These are phyloP conservation scores for Cyberlindnera samutprakarnensis DNA, from an alignment of 805 yeast species.

Conservation along the genomic window DNA sequence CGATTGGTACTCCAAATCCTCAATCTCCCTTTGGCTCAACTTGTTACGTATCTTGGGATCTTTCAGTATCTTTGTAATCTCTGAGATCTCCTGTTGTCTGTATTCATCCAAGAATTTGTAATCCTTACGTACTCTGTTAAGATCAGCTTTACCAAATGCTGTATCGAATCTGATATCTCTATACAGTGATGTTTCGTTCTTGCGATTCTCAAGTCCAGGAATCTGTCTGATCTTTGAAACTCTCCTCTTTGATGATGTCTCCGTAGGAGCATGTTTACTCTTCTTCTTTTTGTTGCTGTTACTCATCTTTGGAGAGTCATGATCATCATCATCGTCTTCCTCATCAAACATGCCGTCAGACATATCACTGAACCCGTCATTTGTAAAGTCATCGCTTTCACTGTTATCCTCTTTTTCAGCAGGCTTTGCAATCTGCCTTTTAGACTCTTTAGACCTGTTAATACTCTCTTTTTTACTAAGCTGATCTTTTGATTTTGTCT, in stretches of 20 bases:
- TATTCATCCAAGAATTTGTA: constrained; percentile 85
- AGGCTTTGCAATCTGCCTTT: constrained; percentile 9
- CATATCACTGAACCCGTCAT: constrained; percentile 23
- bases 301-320: constrained; percentile 13
- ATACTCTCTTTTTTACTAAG: constrained; percentile 1
- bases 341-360: constrained; percentile 28
- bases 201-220: constrained; percentile 50
- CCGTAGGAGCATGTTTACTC: constrained; percentile 84
- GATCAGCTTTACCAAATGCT: constrained; percentile 79
- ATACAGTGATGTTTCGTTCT: constrained; percentile 34
- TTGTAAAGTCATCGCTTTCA: constrained; percentile 6
- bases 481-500: constrained; percentile 1
- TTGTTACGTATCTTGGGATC: constrained; percentile 40
- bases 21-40: constrained; percentile 36
- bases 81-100: constrained; percentile 61
- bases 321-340: constrained; percentile 22
- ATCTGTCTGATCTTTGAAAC: constrained; percentile 67
- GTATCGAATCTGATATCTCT: constrained; percentile 88
- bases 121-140: constrained; percentile 57
- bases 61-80: constrained; percentile 48
- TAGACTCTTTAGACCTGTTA: constrained; percentile 1
- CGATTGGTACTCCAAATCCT: constrained; percentile 45
- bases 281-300: constrained; percentile 26
- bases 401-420: constrained; percentile 7
- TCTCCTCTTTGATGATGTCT: constrained; percentile 62